Evolutionary conservation across 768 basidiomycete species (phyloP).

Genomic region (Psilocybe cubensis): DNA sequence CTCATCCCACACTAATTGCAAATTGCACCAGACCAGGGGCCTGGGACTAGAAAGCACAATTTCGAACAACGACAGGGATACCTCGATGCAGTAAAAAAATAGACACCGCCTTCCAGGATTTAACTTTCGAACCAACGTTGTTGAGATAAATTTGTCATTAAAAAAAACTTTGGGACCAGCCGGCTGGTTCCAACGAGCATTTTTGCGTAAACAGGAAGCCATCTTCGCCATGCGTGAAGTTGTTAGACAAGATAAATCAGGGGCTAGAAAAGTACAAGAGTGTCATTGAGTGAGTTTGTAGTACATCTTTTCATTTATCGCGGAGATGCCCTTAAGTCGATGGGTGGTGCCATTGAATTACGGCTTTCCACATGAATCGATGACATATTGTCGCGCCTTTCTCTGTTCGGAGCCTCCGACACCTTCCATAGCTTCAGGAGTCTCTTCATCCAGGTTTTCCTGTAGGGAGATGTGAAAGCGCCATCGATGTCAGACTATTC

Average conservation of each 20-base stretch:
- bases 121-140: background rate
- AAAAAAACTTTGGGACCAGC: background rate
- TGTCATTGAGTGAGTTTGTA: background rate
- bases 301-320: background rate
- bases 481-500: slow-evolving; percentile 3
- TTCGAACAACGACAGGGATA: background rate
- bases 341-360: background rate
- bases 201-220: background rate
- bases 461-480: slow-evolving; percentile 33
- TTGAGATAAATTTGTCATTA: background rate
- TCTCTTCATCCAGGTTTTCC: slow-evolving; percentile 84
- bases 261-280: slow-evolving; percentile 12
- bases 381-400: slow-evolving; percentile 75
- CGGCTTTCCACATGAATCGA: slow-evolving; percentile 69
- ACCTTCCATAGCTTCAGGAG: slow-evolving; percentile 88
- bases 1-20: background rate
- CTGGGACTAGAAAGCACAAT: background rate
- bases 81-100: background rate
- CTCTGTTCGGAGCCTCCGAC: slow-evolving; percentile 92
- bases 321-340: slow-evolving; percentile 10
- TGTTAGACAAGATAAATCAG: background rate
- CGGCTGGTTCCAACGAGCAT: background rate
- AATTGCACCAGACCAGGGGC: background rate
- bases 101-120: background rate
- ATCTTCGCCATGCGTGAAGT: background rate